Conservation (phyloP, 2,329 filamentous ascomycete genomes). For the Xylariomycetidae sp. region DNA sequence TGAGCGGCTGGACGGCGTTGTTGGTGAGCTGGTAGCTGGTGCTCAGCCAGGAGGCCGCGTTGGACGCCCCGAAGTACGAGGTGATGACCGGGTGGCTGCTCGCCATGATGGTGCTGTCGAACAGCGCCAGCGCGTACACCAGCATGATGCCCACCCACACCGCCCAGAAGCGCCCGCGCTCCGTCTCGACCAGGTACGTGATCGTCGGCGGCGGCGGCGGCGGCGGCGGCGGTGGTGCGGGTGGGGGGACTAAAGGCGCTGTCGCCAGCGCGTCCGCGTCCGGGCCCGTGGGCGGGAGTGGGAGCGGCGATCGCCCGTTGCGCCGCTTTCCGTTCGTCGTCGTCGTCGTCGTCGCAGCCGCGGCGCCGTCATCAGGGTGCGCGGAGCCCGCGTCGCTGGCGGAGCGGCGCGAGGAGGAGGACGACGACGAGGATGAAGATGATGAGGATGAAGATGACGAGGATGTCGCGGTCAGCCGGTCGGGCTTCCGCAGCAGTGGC, state of each 20-base stretch:
- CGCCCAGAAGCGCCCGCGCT: conserved; percentile 51
- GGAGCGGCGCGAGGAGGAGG: too few species aligned
- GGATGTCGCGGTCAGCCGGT: not conserved
- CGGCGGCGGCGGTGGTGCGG: too few species aligned
- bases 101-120: conserved; percentile 77
- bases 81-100: conserved; percentile 77
- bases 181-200: conserved; percentile 39
- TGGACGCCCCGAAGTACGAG: conserved; percentile 70
- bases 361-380: not conserved
- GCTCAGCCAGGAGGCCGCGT: conserved; percentile 76
- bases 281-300: conserved; percentile 1
- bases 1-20: conserved; percentile 68
- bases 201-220: conserved; percentile 1
- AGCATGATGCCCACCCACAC: conserved; percentile 55
- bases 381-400: not conserved
- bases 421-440: too few species aligned
- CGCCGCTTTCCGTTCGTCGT: conserved; percentile 1
- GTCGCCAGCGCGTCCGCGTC: too few species aligned
- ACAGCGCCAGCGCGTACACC: conserved; percentile 55
- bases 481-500: conserved; percentile 1
- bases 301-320: too few species aligned
- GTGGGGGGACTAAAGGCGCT: too few species aligned
- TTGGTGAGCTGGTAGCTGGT: conserved; percentile 73
- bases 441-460: too few species aligned
- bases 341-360: conserved; percentile 2